These are phyloP conservation scores for Corylus heterophylla DNA, from an alignment of 306 rosid genomes.

Conservation along the genomic window DNA sequence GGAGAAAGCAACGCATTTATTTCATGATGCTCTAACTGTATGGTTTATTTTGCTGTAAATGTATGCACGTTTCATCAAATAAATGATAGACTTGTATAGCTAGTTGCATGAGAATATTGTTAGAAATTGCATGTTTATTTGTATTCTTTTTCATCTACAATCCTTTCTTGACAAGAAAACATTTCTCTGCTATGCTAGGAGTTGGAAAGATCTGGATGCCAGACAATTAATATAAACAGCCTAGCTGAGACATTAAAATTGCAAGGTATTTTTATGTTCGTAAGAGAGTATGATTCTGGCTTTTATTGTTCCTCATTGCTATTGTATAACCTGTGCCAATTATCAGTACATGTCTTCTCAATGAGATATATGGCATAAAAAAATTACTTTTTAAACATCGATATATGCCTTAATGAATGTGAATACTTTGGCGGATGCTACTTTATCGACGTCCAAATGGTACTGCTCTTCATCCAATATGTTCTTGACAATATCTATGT, in stretches of 20 bases:
- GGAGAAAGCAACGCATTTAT: conserved; percentile 71
- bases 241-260: conserved; percentile 82
- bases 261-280: conserved; percentile 57
- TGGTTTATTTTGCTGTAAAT: conserved; percentile 26
- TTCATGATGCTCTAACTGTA: conserved; percentile 65
- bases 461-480: conserved; percentile 3
- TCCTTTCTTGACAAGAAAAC: conserved; percentile 25
- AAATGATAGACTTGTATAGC: conserved; percentile 8
- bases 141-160: conserved; percentile 14
- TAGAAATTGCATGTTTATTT: conserved; percentile 1
- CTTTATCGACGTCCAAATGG: neutral
- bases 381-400: neutral
- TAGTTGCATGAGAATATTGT: conserved; percentile 1
- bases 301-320: neutral
- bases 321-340: neutral
- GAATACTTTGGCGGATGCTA: neutral
- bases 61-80: conserved; percentile 5
- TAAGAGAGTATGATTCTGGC: neutral
- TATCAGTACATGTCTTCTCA: neutral
- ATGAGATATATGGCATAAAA: neutral
- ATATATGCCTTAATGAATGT: neutral
- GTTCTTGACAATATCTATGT: conserved; percentile 12
- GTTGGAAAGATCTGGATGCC: conserved; percentile 73
- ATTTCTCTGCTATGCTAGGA: conserved; percentile 56
- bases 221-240: conserved; percentile 46